Conservation (phyloP, 2,329 filamentous ascomycete genomes). For the Pseudogymnoascus sp. region DNA sequence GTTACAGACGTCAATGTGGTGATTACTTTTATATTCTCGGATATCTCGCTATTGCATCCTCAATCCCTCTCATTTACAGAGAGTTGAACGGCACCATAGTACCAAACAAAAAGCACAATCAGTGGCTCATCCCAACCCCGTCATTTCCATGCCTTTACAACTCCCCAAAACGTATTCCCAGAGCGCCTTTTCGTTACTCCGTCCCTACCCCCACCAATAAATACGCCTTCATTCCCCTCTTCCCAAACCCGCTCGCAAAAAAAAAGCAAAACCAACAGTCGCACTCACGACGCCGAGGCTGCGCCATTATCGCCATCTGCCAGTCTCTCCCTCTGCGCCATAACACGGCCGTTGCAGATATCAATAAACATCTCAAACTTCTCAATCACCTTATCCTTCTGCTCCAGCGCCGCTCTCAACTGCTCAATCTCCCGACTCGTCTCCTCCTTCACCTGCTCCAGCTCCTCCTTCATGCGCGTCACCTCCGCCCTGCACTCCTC, state of each 20-base stretch:
- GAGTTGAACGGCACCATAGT: not conserved
- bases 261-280: not conserved
- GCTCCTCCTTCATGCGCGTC: constrained; percentile 47
- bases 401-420: constrained; percentile 49
- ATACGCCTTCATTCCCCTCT: not conserved
- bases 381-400: constrained; percentile 53
- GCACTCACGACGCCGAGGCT: not conserved
- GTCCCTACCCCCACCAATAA: constrained; percentile 1
- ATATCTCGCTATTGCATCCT: not conserved
- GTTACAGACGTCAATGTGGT: not conserved
- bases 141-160: not conserved
- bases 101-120: not conserved
- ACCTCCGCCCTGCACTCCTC: constrained; percentile 53
- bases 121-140: not conserved
- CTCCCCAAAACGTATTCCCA: not conserved
- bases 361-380: constrained; percentile 64
- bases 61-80: not conserved
- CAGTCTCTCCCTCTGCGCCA: constrained; percentile 51
- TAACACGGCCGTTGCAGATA: constrained; percentile 58
- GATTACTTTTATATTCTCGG: constrained; percentile 4
- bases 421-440: constrained; percentile 49
- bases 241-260: constrained; percentile 1
- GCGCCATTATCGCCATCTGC: constrained; percentile 20
- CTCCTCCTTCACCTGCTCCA: constrained; percentile 46
- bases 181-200: not conserved